Evolutionary conservation across 441 rosid species (phyloP).

Genomic region (Brassica balearica): DNA sequence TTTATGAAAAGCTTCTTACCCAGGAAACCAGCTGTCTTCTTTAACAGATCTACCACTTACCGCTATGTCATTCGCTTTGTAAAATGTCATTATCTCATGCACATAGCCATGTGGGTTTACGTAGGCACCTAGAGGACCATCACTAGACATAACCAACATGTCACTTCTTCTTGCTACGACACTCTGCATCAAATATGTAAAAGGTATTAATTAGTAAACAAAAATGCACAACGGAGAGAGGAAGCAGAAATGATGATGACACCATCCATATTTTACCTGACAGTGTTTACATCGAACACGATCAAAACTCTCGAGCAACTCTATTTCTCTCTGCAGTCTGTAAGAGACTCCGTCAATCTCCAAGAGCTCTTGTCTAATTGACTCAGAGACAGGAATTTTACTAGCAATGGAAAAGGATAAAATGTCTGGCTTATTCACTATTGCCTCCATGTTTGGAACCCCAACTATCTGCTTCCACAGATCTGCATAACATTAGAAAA

Average conservation of each 20-base stretch:
- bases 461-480: conserved; percentile 93
- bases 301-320: conserved; percentile 75
- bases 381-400: conserved; percentile 88
- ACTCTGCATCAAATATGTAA: conserved; percentile 51
- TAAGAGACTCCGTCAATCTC: conserved; percentile 90
- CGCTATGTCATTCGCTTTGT: conserved; percentile 70
- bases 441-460: conserved; percentile 68
- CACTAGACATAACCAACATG: conserved; percentile 94
- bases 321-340: conserved; percentile 84
- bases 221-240: conserved; percentile 22
- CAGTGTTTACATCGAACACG: conserved; percentile 81
- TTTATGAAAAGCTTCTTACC: conserved; percentile 57
- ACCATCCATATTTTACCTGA: conserved; percentile 53
- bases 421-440: conserved; percentile 78
- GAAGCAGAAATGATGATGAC: conserved; percentile 13
- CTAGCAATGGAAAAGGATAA: conserved; percentile 89
- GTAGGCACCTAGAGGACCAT: conserved; percentile 95
- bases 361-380: conserved; percentile 91
- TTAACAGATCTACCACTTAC: conserved; percentile 50
- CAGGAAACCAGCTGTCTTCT: conserved; percentile 98
- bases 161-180: conserved; percentile 88
- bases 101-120: conserved; percentile 80
- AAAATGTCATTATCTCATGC: conserved; percentile 82
- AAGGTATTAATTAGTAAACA: background rate
- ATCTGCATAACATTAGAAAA: conserved; percentile 55